Evolutionary conservation across 371 early-diverging fungal species (phyloP).

Genomic region (Batrachochytrium dendrobatidis): DNA sequence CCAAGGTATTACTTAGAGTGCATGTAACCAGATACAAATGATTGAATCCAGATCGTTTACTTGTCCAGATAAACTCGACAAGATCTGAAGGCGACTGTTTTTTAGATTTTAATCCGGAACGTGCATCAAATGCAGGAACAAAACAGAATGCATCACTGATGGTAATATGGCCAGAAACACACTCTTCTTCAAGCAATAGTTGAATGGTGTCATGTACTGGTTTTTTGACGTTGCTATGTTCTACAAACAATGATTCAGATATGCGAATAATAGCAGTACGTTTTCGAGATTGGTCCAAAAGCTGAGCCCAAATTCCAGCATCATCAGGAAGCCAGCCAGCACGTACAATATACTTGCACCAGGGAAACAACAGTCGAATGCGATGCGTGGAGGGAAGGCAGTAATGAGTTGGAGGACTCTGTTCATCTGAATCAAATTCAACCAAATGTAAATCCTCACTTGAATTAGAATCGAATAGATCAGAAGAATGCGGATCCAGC

Average conservation of each 20-base stretch:
- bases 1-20: conserved; percentile 7
- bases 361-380: no score
- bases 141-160: conserved; percentile 29
- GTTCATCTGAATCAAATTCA: no score
- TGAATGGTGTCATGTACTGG: conserved; percentile 24
- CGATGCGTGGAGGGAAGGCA: no score
- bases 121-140: neutral
- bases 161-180: conserved; percentile 56
- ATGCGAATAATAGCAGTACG: conserved; percentile 46
- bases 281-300: conserved; percentile 59
- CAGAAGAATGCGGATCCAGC: no score
- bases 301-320: conserved; percentile 59
- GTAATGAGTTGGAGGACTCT: no score
- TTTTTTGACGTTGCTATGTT: no score
- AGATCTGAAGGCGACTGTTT: neutral
- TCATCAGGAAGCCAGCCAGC: conserved; percentile 68
- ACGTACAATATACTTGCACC: conserved; percentile 70
- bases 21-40: conserved; percentile 55
- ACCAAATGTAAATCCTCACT: no score
- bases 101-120: conserved; percentile 6
- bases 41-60: conserved; percentile 60
- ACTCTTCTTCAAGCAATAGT: conserved; percentile 53
- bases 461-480: no score
- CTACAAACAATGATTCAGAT: conserved; percentile 40
- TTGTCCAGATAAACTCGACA: conserved; percentile 50